Evolutionary conservation across 1,284 basidiomycete genomes (phyloP), one percentile per base, ranked within the genome.

Genomic region (Coriolopsis trogii): DNA sequence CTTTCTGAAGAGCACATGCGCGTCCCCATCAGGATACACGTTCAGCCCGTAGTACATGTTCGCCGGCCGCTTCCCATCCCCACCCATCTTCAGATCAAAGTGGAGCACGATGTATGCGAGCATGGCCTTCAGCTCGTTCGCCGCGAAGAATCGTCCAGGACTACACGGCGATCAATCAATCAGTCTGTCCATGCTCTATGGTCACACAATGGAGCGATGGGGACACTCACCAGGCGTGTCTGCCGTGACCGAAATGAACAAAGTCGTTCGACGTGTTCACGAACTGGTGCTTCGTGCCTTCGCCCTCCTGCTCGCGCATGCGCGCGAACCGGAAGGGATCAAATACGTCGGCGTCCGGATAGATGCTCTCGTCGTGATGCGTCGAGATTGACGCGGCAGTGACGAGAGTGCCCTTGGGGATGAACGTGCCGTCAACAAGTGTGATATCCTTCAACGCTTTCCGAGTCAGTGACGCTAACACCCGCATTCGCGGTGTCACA

Each of bases 71-170:
- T 24, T 10, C 9, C 16, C 33, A 4, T 15, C 31, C 23, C 26
- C n/a, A 16, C n/a, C 12, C 9, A 45, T 21, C 43, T 45, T 45
- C 23, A 45, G 20, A 24, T 45, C 43, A 24, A 36, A 45, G 18
- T 45, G 34, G 43, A 45, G 33, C 12, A 78, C 51, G 7, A 76
- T 58, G 44, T 77, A 67, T 5, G 72, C n/a, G n/a, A n/a, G n/a
- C n/a, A n/a, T n/a, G n/a, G n/a, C n/a, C n/a, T n/a, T n/a, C n/a
- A n/a, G n/a, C 58, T 74, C 71, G 50, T 67, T 73, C 6, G 68
- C 70, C 0, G 76, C 76, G 53, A 79, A 78, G 63, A 74, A 77
- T 1, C 76, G 66, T 0, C 74, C 76, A 4, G 76, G 75, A 51
- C 73, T 67, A 41, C 3, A 36, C 6, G n/a, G 7, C 6, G 20